Evolutionary conservation across 805 yeast species (phyloP), one percentile per base, ranked within the genome.

Genomic region (Sugiyamaella boreocaroliniensis): DNA sequence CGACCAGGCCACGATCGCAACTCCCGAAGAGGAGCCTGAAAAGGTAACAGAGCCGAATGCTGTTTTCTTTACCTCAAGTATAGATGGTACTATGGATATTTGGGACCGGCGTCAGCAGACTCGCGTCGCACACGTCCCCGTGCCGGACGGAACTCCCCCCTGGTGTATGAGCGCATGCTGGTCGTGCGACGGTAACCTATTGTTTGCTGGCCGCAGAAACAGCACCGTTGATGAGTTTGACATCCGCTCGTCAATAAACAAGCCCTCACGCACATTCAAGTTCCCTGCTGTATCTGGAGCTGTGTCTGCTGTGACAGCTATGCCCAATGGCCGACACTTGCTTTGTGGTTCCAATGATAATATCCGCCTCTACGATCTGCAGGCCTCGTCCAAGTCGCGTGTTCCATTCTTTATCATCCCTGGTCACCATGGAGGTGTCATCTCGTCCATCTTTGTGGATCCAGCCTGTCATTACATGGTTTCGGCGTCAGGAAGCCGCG

Each of bases 371-470:
- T 93, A 89, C 69, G 95, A 93, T 63, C 73, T 89, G 54, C 56
- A 64, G 69, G 77, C 49, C 68, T 76, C 50, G n/a, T 42, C 57
- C 40, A 62, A 56, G 34, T 45, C 54, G 16, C 54, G 58, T 62
- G 63, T 85, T 8, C 97, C 97, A 15, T 93, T 92, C 64, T 76
- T 84, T 66, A 90, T 95, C 60, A 78, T 93, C 10, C 97, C 99
- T 0, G 98, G 99, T 0, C 98, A 93, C 67, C 96, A 88, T 64
- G 98, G 99, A 47, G 96, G 97, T 26, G 80, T 81, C 2, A 72
- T 93, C 34, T 85, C 95, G 47, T 81, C 82, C 49, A 71, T 93
- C 57, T 75, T 80, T 51, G 83, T 90, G 19, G 98, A 92, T 67
- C 92, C 92, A 29, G 85, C 93, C 1, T 88, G 95, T 41, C 71